Conservation (phyloP, 176 grass and related monocot species). For the Sorghum bicolor region Sorghum_bicolor_NCBIv3 NC_012873.2:7115501-7116000, state of each 20-base stretch:
- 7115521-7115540: too few relatives aligned
- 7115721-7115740: too few relatives aligned
- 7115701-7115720: too few relatives aligned
- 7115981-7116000: not conserved
- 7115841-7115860: not conserved
- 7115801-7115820: not conserved
- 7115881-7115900: not conserved
- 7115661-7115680: too few relatives aligned
- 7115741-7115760: not conserved
- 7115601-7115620: too few relatives aligned
- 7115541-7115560: not conserved
- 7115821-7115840: not conserved
- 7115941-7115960: not conserved
- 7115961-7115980: not conserved
- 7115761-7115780: too few relatives aligned
- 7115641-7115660: too few relatives aligned
- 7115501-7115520: not conserved
- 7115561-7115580: not conserved
- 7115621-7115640: too few relatives aligned
- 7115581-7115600: too few relatives aligned
- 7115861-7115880: not conserved
- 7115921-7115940: too few relatives aligned
- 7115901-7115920: not conserved
- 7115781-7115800: not conserved
- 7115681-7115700: too few relatives aligned